These are phyloP conservation scores for Cynanchum wilfordii DNA, from an alignment of 257 asterid species.

Conservation along the genomic window DNA sequence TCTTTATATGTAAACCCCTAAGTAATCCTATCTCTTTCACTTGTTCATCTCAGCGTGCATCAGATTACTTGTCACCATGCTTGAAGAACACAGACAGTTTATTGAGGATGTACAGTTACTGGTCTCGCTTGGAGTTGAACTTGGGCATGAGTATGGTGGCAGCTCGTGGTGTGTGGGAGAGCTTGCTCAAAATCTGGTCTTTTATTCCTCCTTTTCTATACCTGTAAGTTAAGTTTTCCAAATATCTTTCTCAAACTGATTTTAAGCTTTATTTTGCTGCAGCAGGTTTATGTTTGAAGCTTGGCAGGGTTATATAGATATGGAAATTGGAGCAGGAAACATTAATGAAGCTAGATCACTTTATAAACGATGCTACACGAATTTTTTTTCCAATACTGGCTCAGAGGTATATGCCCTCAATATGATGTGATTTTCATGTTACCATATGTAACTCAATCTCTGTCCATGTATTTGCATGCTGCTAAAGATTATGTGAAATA, in stretches of 20 bases:
- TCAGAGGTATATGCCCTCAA: constrained; percentile 63
- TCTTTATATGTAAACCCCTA: neutral
- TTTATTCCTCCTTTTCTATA: neutral
- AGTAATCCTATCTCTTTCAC: constrained; percentile 11
- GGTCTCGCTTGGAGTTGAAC: constrained; percentile 76
- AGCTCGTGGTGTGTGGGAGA: constrained; percentile 97
- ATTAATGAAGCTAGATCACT: constrained; percentile 85
- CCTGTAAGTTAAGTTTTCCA: neutral
- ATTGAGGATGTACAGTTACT: constrained; percentile 58
- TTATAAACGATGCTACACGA: constrained; percentile 83
- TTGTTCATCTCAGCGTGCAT: constrained; percentile 58
- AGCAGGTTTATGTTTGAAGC: constrained; percentile 89
- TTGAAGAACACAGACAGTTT: constrained; percentile 60
- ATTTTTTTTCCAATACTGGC: constrained; percentile 78
- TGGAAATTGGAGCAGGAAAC: constrained; percentile 78
- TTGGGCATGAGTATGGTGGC: constrained; percentile 73
- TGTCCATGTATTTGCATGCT: neutral
- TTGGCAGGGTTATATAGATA: constrained; percentile 73
- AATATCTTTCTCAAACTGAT: constrained; percentile 11
- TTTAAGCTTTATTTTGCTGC: constrained; percentile 21
- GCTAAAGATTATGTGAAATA: neutral
- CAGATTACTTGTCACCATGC: constrained; percentile 71
- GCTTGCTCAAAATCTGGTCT: constrained; percentile 76
- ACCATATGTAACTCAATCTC: neutral
- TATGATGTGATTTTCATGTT: neutral